Conservation (phyloP, 495 filamentous ascomycete genomes). For the Penicillium atrosanguineum region DNA sequence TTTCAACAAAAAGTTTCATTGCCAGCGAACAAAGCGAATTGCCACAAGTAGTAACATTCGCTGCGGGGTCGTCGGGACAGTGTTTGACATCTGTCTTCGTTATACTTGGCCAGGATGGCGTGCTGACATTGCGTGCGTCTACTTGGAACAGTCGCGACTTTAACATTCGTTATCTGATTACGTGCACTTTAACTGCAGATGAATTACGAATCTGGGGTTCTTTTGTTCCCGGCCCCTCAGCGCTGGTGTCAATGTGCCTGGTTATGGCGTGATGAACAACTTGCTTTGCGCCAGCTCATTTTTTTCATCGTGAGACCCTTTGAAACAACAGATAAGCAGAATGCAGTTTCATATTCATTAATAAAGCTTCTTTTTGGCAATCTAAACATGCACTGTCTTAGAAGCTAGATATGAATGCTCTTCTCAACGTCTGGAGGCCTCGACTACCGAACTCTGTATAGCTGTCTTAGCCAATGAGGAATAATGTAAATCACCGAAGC, state of each 20-base stretch:
- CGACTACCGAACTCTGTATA: background rate
- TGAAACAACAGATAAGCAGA: background rate
- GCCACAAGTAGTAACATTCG: background rate
- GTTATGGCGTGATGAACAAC: slow-evolving; percentile 21
- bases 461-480: background rate
- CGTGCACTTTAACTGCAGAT: background rate
- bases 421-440: background rate
- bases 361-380: background rate
- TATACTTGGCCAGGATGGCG: background rate
- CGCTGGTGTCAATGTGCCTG: background rate
- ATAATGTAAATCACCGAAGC: background rate
- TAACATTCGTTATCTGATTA: background rate
- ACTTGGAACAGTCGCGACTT: background rate
- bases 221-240: background rate
- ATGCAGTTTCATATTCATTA: no score
- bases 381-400: background rate
- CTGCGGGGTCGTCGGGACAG: background rate
- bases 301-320: background rate
- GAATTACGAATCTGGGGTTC: no score
- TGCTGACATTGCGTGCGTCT: background rate
- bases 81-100: background rate
- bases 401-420: background rate
- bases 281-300: slow-evolving; percentile 2
- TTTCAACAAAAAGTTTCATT: background rate
- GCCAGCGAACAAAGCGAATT: background rate